phyloP scores from a whole-genome alignment of 2,329 filamentous ascomycete species.

The Fusarium sp. region DNA sequence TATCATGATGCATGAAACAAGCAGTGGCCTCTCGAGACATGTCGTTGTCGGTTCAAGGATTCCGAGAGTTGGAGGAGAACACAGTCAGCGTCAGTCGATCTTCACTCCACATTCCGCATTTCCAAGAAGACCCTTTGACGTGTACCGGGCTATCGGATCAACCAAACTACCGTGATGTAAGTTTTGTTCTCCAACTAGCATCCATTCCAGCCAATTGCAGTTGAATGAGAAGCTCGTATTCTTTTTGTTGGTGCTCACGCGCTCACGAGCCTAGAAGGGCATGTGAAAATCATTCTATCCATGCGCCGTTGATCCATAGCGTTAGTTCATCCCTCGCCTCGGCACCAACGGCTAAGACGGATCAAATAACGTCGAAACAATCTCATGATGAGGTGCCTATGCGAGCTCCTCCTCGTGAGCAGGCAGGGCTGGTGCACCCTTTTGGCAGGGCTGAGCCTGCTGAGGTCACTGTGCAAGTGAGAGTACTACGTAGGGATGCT shows the following conservation, averaged over 20 bases:
- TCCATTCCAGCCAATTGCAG: background rate
- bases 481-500: background rate
- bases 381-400: slow-evolving; percentile 13
- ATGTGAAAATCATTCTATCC: slow-evolving; percentile 26
- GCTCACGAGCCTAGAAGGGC: slow-evolving; percentile 26
- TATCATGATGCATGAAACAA: background rate
- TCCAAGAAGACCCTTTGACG: background rate
- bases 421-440: background rate
- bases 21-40: background rate
- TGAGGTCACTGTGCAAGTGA: slow-evolving; percentile 2
- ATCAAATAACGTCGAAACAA: slow-evolving; percentile 4
- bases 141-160: slow-evolving; percentile 24
- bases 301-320: slow-evolving; percentile 4
- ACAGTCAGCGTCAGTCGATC: background rate
- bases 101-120: slow-evolving; percentile 30
- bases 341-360: slow-evolving; percentile 34
- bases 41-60: background rate
- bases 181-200: background rate
- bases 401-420: slow-evolving; percentile 3
- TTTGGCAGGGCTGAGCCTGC: background rate
- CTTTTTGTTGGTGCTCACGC: slow-evolving; percentile 27
- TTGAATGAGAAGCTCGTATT: slow-evolving; percentile 28
- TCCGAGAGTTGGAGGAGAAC: background rate
- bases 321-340: slow-evolving; percentile 18
- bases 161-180: slow-evolving; percentile 6